Evolutionary conservation across 345 rosid species (phyloP).

Genomic region (Moricandia arvensis): DNA sequence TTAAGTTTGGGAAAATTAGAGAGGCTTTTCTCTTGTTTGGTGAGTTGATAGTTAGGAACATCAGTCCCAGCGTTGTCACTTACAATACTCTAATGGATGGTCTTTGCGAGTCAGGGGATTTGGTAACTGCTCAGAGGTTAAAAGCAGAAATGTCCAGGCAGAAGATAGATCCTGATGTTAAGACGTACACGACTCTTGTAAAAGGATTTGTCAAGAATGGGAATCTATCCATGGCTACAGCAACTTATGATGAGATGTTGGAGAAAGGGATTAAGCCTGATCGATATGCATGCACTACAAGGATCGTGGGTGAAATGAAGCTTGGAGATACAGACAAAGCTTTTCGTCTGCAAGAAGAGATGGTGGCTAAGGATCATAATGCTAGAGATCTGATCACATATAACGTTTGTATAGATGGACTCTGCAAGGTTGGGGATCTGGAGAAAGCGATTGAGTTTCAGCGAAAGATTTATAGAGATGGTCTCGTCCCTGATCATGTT

Average conservation of each 20-base stretch:
- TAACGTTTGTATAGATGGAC: slow-evolving; percentile 57
- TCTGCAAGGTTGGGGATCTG: slow-evolving; percentile 48
- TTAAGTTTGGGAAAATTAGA: slow-evolving; percentile 49
- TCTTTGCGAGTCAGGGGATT: slow-evolving; percentile 57
- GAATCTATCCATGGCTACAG: slow-evolving; percentile 46
- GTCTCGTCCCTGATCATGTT: slow-evolving; percentile 59
- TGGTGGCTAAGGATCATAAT: slow-evolving; percentile 44
- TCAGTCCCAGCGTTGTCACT: slow-evolving; percentile 51
- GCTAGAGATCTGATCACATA: slow-evolving; percentile 55
- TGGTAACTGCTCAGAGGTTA: slow-evolving; percentile 52
- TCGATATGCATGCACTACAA: slow-evolving; percentile 49
- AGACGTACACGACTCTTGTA: slow-evolving; percentile 63
- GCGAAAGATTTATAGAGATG: slow-evolving; percentile 48
- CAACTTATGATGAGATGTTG: slow-evolving; percentile 60
- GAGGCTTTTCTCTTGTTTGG: slow-evolving; percentile 67
- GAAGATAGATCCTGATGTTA: slow-evolving; percentile 56
- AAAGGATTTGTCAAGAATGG: slow-evolving; percentile 58
- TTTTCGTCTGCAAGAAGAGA: slow-evolving; percentile 58
- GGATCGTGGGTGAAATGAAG: slow-evolving; percentile 51
- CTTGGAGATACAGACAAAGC: slow-evolving; percentile 51
- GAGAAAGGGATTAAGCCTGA: slow-evolving; percentile 55
- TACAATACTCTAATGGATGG: slow-evolving; percentile 70
- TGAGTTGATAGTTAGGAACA: slow-evolving; percentile 44
- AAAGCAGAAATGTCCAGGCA: slow-evolving; percentile 58
- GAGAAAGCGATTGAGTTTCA: slow-evolving; percentile 47